These are phyloP conservation scores for Cutaneotrichosporon sp. DNA, from an alignment of 1,284 basidiomycete genomes.

Conservation along the genomic window DNA sequence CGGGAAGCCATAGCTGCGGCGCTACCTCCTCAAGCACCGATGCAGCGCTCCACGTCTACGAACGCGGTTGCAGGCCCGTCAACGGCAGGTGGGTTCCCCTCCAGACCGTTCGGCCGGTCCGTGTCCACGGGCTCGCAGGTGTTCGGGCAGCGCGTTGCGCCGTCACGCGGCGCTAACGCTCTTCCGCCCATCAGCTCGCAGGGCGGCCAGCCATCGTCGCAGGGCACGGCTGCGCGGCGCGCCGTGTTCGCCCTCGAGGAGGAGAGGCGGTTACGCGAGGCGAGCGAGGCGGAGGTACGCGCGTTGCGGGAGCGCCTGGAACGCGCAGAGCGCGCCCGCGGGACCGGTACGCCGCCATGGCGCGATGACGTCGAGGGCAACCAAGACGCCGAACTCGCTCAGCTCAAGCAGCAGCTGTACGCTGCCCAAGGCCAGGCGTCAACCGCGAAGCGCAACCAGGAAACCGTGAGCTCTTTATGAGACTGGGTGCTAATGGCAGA, in stretches of 20 bases:
- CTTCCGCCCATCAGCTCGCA: slow-evolving; percentile 35
- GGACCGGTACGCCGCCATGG: neutral
- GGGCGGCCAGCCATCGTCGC: slow-evolving; percentile 21
- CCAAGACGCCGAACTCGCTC: neutral
- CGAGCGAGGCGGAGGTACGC: slow-evolving; percentile 8
- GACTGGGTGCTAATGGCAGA: slow-evolving; percentile 2
- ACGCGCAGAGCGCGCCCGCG: neutral
- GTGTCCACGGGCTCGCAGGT: slow-evolving; percentile 31
- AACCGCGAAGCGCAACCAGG: slow-evolving; percentile 28
- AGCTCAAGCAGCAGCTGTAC: slow-evolving; percentile 29
- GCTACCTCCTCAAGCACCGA: slow-evolving; percentile 1
- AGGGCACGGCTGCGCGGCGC: slow-evolving; percentile 29
- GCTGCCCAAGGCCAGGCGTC: slow-evolving; percentile 33
- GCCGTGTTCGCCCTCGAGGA: slow-evolving; percentile 33
- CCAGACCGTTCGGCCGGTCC: slow-evolving; percentile 25
- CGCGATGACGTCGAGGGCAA: slow-evolving; percentile 3
- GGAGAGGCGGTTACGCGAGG: slow-evolving; percentile 26
- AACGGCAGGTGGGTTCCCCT: neutral
- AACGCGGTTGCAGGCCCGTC: slow-evolving; percentile 2
- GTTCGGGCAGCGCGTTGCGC: slow-evolving; percentile 10
- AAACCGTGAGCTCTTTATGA: slow-evolving; percentile 21
- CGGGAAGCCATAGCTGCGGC: slow-evolving; percentile 10
- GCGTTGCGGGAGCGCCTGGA: slow-evolving; percentile 6
- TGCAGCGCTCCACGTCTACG: slow-evolving; percentile 12
- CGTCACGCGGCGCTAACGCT: slow-evolving; percentile 4